Percentiles rank a stretch among this genome's conserved stretches.
phyloP scores from a whole-genome alignment of 495 filamentous ascomycete genomes.

The Aspergillus homomorphus region DNA sequence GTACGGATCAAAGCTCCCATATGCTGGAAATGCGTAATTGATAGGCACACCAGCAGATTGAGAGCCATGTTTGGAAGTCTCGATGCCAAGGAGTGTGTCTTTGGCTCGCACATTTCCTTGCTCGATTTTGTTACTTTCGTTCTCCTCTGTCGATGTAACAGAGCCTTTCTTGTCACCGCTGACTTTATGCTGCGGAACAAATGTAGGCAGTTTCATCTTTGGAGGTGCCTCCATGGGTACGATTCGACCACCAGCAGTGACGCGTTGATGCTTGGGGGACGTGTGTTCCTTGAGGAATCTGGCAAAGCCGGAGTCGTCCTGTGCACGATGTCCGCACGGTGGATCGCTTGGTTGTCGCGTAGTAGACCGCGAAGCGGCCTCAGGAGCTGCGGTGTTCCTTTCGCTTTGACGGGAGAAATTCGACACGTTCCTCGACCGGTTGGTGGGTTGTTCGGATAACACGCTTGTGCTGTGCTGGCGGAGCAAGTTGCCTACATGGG shows the following conservation, averaged over 20 bases:
- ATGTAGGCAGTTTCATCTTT: slow-evolving; percentile 29
- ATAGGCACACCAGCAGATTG: slow-evolving; percentile 7
- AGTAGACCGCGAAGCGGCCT: slow-evolving; percentile 11
- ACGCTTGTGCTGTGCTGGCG: slow-evolving; percentile 18
- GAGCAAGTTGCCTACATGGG: slow-evolving; percentile 27
- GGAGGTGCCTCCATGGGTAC: slow-evolving; percentile 48
- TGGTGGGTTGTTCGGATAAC: slow-evolving; percentile 21
- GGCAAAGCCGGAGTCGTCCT: slow-evolving; percentile 42
- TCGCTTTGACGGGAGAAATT: slow-evolving; percentile 15
- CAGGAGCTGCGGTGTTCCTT: slow-evolving; percentile 6
- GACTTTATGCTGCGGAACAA: slow-evolving; percentile 13
- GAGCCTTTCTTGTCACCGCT: not conserved
- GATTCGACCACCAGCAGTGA: slow-evolving; percentile 63
- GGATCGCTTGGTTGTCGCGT: slow-evolving; percentile 24
- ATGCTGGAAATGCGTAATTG: not conserved
- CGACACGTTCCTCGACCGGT: slow-evolving; percentile 19
- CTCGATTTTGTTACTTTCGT: not conserved
- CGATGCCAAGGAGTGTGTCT: slow-evolving; percentile 1
- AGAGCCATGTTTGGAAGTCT: not conserved
- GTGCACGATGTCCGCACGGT: slow-evolving; percentile 19
- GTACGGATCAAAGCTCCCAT: not conserved
- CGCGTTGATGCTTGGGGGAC: slow-evolving; percentile 57
- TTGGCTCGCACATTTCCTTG: not conserved
- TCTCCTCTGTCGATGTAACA: not conserved
- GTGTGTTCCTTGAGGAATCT: slow-evolving; percentile 57